A percentile compares a stretch with the other conserved stretches of the same genome.
Conservation (phyloP, 257 asterid genomes). For the Cruciata laevipes region DNA sequence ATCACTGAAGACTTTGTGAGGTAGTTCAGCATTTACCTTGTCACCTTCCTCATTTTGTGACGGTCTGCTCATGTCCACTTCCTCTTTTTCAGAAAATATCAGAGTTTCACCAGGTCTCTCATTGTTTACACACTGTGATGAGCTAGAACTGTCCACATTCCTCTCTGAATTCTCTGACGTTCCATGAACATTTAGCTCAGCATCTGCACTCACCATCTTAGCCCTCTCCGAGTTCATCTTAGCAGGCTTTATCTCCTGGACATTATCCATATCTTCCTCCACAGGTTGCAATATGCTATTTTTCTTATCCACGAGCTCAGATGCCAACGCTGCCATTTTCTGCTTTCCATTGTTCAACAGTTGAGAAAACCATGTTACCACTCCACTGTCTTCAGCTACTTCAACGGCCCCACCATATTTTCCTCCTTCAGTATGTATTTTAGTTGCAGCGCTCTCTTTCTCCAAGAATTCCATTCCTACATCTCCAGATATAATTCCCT, state of each 20-base stretch:
- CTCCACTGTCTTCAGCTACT: conserved; percentile 32
- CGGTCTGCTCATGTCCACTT: conserved; percentile 10
- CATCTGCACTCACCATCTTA: conserved; percentile 16
- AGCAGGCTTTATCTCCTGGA: conserved; percentile 21
- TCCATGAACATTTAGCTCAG: conserved; percentile 21
- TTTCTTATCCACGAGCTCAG: conserved; percentile 32
- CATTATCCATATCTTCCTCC: conserved; percentile 18
- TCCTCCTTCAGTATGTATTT: conserved; percentile 24
- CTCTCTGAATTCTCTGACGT: conserved; percentile 22
- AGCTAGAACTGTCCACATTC: conserved; percentile 19
- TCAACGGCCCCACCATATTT: conserved; percentile 26
- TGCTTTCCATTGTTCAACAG: conserved; percentile 26
- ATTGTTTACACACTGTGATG: conserved; percentile 7
- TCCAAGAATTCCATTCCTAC: conserved; percentile 24
- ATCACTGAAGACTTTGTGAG: conserved; percentile 2
- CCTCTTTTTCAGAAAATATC: conserved; percentile 25
- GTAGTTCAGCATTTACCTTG: conserved; percentile 19
- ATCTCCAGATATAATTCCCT: conserved; percentile 15
- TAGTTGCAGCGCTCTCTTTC: conserved; percentile 16
- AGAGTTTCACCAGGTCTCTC: conserved; percentile 19
- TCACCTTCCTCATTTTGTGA: conserved; percentile 22
- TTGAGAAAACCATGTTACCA: conserved; percentile 27
- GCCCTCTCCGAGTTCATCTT: conserved; percentile 18
- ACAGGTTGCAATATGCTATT: conserved; percentile 17
- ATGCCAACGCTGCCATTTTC: conserved; percentile 31